Conservation (phyloP, 2,329 filamentous ascomycete genomes). For the Pseudogymnoascus sp. region DNA sequence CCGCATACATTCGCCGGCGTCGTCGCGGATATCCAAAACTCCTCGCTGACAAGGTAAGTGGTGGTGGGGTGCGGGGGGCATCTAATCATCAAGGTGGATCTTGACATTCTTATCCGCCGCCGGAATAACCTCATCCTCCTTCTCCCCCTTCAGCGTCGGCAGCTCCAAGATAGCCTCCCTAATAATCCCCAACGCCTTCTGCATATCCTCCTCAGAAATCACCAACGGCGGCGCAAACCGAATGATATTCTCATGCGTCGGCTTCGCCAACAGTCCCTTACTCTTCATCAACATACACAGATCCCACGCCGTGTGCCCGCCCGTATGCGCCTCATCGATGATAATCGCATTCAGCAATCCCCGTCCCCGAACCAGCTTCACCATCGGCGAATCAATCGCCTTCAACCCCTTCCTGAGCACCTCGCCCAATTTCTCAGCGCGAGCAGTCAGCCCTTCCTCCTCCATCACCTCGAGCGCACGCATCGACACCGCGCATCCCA, state of each 20-base stretch:
- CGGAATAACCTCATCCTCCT: conserved; percentile 47
- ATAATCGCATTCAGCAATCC: conserved; percentile 92
- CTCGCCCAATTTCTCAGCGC: conserved; percentile 71
- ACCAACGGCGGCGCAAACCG: conserved; percentile 93
- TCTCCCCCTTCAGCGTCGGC: conserved; percentile 53
- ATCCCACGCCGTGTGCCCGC: conserved; percentile 88
- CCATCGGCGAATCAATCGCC: conserved; percentile 69
- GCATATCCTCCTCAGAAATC: conserved; percentile 81
- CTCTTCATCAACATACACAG: conserved; percentile 90
- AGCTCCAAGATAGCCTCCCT: conserved; percentile 73
- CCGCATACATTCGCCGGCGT: not conserved
- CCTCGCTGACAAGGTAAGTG: not conserved
- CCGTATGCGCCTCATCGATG: conserved; percentile 81
- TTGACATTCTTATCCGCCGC: conserved; percentile 52
- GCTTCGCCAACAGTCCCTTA: conserved; percentile 94
- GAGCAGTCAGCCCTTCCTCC: conserved; percentile 80
- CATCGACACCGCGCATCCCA: conserved; percentile 92
- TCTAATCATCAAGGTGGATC: conserved; percentile 48
- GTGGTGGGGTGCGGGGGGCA: not conserved
- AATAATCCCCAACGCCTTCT: conserved; percentile 69
- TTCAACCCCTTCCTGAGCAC: conserved; percentile 72
- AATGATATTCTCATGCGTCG: conserved; percentile 97
- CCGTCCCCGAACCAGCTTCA: conserved; percentile 79
- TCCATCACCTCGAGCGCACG: conserved; percentile 88
- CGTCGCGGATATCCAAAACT: not conserved